Evolutionary conservation across 2,329 filamentous ascomycete species (phyloP).

Genomic region (Pseudocercospora ulei): DNA sequence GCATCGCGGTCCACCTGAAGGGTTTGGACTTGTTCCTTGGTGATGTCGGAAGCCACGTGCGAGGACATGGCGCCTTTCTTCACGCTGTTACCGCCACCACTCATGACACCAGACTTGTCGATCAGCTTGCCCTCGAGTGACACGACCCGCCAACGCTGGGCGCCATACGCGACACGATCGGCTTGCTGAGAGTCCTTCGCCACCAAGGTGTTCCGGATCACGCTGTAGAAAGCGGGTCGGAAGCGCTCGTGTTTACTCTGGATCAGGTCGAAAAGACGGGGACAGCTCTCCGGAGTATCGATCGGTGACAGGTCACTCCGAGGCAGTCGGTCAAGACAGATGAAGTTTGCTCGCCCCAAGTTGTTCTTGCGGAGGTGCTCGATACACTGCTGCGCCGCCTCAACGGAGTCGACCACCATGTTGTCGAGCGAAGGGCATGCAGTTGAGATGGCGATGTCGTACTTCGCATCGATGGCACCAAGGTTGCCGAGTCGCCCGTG

Average conservation of each 20-base stretch:
- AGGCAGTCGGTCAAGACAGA: conserved; percentile 80
- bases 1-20: conserved; percentile 78
- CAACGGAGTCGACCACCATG: conserved; percentile 91
- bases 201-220: conserved; percentile 88
- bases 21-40: conserved; percentile 78
- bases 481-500: conserved; percentile 90
- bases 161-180: conserved; percentile 91
- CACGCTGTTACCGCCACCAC: conserved; percentile 82
- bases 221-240: conserved; percentile 84
- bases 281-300: conserved; percentile 82
- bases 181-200: conserved; percentile 89
- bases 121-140: conserved; percentile 92
- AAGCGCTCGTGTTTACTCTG: conserved; percentile 81
- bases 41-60: conserved; percentile 77
- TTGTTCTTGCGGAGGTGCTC: conserved; percentile 97
- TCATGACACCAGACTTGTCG: conserved; percentile 98
- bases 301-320: conserved; percentile 68
- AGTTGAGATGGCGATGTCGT: conserved; percentile 96
- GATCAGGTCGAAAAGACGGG: conserved; percentile 85
- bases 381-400: conserved; percentile 94
- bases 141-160: conserved; percentile 88
- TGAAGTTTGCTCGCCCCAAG: conserved; percentile 91
- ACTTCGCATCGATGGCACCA: conserved; percentile 84
- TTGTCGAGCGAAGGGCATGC: conserved; percentile 87
- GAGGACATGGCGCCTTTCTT: conserved; percentile 94